These are phyloP conservation scores for Psilocybe cyanescens DNA, from an alignment of 768 basidiomycete genomes.

Conservation along the genomic window DNA sequence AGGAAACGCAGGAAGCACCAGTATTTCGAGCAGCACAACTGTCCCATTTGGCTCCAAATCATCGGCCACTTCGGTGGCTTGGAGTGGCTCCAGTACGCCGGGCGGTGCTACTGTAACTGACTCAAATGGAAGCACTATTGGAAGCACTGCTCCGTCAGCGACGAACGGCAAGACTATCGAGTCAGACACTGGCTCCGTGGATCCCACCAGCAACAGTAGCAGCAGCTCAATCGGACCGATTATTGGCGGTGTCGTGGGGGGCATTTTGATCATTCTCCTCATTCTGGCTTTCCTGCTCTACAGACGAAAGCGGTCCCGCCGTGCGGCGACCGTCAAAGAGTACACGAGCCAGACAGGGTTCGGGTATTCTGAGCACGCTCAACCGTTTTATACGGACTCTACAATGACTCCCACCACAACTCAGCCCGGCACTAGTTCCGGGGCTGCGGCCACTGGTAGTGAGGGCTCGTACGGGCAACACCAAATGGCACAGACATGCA, in stretches of 20 bases:
- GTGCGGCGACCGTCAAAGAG: neutral
- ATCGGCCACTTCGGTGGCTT: neutral
- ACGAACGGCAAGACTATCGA: neutral
- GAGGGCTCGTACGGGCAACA: neutral
- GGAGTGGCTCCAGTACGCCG: neutral
- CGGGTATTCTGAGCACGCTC: neutral
- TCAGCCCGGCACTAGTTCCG: neutral
- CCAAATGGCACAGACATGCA: neutral
- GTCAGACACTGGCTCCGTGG: neutral
- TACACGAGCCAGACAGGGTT: neutral
- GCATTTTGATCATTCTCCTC: neutral
- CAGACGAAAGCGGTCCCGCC: neutral
- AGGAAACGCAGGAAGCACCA: neutral
- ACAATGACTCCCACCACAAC: neutral
- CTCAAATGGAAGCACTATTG: neutral
- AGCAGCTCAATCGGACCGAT: neutral
- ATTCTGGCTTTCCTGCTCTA: constrained; percentile 1
- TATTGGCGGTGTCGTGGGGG: constrained; percentile 2
- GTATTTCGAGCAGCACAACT: neutral
- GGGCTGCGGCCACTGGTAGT: too few relatives aligned
- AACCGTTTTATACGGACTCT: constrained; percentile 3
- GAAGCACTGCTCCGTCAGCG: neutral
- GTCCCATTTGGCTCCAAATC: neutral
- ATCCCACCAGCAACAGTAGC: neutral
- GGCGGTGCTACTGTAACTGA: neutral